Evolutionary conservation across 306 rosid species (phyloP), one percentile per base, ranked within the genome.

Genomic region (Echinosophora koreensis): DNA sequence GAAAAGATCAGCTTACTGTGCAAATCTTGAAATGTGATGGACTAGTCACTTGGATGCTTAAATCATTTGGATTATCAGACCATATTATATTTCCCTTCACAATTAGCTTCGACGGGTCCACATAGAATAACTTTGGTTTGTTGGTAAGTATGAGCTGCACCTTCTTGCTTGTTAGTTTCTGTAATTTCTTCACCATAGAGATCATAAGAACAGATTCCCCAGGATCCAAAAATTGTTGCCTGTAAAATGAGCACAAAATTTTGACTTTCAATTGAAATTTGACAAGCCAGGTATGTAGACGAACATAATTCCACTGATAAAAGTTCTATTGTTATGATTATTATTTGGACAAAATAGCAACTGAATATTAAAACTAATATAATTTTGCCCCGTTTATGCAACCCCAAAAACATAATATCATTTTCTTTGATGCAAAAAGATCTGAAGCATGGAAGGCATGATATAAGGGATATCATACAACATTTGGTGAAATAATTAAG

Each of bases 141-240:
- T 96, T 96, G 73, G 99, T 93, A 71, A 92, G 98, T 78, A 96
- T 96, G 62, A 96, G 98, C 86, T 96, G 99, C 87, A 96, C 98
- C 87, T 96, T 96, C 87, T 96, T 96, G 92, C 97, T 96, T 44
- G 96, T 84, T 71, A 96, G 71, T 70, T 92, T 96, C 84, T 87
- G 98, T 58, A 92, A 9, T 78, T 96, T 89, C 91, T 96, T 92
- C 88, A 96, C 99, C 94, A 89, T 91, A 67, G 99, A 89, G 79
- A 96, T 96, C 98, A 92, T 93, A 68, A 92, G 86, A 69, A 96
- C 94, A 22, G 99, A 92, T 84, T 96, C 99, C 37, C 96, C 98
- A 35, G 98, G 99, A 28, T 93, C 99, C 70, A 96, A 88, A 80
- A 96, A 96, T 59, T 96, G 96, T 57, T 96, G 98, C 99, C 98